phyloP scores from a whole-genome alignment of 202 grass and related monocot species.

The Carex arenaria region DNA sequence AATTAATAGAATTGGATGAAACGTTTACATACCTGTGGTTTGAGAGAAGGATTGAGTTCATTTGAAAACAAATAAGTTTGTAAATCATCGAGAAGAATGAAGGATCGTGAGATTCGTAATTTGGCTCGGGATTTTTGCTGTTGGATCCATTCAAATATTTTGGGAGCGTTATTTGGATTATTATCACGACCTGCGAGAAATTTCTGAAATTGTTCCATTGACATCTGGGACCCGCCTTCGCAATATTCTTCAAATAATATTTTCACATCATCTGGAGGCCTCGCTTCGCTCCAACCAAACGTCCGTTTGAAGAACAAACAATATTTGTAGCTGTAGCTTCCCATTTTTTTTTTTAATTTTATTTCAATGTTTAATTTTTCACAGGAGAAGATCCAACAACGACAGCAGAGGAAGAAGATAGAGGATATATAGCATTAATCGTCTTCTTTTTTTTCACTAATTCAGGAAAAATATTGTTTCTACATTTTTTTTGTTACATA shows the following conservation, averaged over 20 bases:
- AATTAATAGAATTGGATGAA: too few relatives aligned
- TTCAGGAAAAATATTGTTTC: slow-evolving; percentile 21
- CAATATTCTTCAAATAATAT: slow-evolving; percentile 40
- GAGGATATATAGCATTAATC: neutral
- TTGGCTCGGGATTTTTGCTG: slow-evolving; percentile 44
- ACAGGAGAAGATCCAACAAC: slow-evolving; percentile 17
- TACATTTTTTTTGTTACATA: neutral
- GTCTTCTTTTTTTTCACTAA: slow-evolving; percentile 13
- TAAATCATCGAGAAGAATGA: slow-evolving; percentile 71
- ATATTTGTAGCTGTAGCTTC: slow-evolving; percentile 48
- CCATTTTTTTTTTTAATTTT: too few relatives aligned
- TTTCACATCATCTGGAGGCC: slow-evolving; percentile 66
- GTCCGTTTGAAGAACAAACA: slow-evolving; percentile 89
- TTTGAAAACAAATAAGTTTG: slow-evolving; percentile 65
- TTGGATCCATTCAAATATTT: slow-evolving; percentile 41
- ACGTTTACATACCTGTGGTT: slow-evolving; percentile 11
- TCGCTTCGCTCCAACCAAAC: slow-evolving; percentile 47
- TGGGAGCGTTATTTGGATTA: slow-evolving; percentile 31
- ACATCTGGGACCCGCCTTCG: slow-evolving; percentile 50
- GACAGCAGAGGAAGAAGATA: neutral
- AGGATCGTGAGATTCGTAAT: slow-evolving; percentile 36
- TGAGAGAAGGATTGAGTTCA: slow-evolving; percentile 73
- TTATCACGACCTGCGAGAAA: slow-evolving; percentile 40
- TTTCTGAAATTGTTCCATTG: slow-evolving; percentile 46
- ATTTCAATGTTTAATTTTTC: neutral